Evolutionary conservation across 768 basidiomycete genomes (phyloP).

Genomic region (Macrolepiota albuminosa): DNA sequence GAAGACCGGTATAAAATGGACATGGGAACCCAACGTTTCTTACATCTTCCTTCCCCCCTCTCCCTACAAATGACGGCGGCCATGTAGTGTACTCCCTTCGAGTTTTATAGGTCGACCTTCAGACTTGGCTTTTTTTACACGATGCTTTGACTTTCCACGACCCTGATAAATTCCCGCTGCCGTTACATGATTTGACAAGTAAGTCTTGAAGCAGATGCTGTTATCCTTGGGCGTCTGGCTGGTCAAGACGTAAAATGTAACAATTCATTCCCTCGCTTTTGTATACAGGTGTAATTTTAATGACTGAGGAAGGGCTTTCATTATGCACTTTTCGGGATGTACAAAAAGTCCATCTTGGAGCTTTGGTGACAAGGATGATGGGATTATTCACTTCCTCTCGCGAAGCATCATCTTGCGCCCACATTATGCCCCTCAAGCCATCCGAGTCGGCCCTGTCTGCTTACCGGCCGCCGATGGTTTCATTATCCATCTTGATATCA

Average conservation of each 20-base stretch:
- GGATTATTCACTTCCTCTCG: background rate
- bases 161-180: background rate
- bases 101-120: background rate
- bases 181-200: background rate
- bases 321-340: background rate
- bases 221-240: background rate
- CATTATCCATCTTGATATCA: background rate
- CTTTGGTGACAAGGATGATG: background rate
- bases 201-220: background rate
- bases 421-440: background rate
- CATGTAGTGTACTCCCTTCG: background rate
- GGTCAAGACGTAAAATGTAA: background rate
- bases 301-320: background rate
- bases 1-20: conserved; percentile 12
- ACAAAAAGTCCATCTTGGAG: background rate
- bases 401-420: background rate
- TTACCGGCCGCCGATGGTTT: background rate
- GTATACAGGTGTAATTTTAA: background rate
- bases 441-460: conserved; percentile 3
- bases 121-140: background rate
- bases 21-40: conserved; percentile 1
- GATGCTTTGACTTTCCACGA: background rate
- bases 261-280: background rate
- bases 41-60: background rate
- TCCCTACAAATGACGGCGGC: background rate